Base-by-base conservation (phyloP, 106 monocot genomes). In the Gastrodia elata region DNA sequence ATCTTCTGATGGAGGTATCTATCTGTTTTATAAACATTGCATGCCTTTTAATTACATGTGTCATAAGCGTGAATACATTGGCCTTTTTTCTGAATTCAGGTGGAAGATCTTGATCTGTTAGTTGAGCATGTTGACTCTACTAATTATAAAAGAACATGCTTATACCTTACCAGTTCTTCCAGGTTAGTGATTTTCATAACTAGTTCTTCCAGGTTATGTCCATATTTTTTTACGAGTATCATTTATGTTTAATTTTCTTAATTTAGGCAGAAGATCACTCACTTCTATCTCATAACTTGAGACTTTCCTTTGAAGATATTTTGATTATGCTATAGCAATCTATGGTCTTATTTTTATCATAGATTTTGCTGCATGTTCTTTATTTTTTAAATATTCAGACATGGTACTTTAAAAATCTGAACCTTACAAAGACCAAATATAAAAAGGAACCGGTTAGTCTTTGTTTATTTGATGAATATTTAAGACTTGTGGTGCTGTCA, bases 61-160 rank as follows among this genome's bases (percentile, higher is more conserved):
- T 61, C 74, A 56, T 74, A 41, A 78, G 6, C 39, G 39, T 18
- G 27, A 38, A 35, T 69, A 35, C 69, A 11, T 15, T 40, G 4
- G 14, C 22, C 18, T 24, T 65, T 10, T 34, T 67, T 56, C 6
- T 18, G 24, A 8, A 33, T 83, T 27, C 70, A 95, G 94, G 97
- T 98, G 80, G 97, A 98, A 88, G 91, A 98, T 77, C 87, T 98
- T 78, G 97, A 98, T 87, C 73, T 98, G 35, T 78, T 93, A 57
- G 82, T 93, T 76, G 90, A 93, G 74, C 85, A 91, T 81, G 88
- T 93, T 74, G 97, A 98, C 75, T 65, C 77, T 36, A 83, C 97
- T 67, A 98, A 93, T 70, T 98, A 91, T 70, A 91, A 93, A 80
- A 93, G 97, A 80, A 75, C 97, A 25, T 98, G 97, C 83, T 81